Percentiles rank a stretch among this genome's conserved stretches.
These are phyloP conservation scores for Sporopachydermia lactativora DNA, from an alignment of 805 yeast species.

Conservation along the genomic window DNA sequence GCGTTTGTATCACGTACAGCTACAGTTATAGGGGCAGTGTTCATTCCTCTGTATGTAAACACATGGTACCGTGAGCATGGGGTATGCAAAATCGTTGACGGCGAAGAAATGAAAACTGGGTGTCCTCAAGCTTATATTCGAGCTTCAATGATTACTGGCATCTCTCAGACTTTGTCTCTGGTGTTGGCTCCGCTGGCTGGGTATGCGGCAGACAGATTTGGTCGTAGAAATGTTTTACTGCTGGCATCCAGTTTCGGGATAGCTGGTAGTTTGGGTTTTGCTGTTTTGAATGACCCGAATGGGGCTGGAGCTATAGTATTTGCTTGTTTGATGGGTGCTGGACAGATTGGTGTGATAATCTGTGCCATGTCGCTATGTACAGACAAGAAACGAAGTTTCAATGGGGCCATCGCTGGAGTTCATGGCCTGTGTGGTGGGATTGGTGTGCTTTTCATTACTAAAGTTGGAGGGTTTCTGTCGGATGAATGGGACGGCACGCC, in stretches of 20 bases:
- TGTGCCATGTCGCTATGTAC: slow-evolving; percentile 50
- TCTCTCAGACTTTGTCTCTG: slow-evolving; percentile 43
- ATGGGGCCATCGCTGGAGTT: slow-evolving; percentile 59
- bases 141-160: slow-evolving; percentile 57
- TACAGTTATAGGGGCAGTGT: slow-evolving; percentile 41
- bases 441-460: slow-evolving; percentile 47
- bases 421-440: slow-evolving; percentile 55
- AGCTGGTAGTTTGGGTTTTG: slow-evolving; percentile 27
- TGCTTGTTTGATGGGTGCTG: slow-evolving; percentile 36
- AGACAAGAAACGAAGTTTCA: slow-evolving; percentile 27
- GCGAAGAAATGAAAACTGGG: slow-evolving; percentile 19
- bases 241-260: slow-evolving; percentile 30
- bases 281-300: slow-evolving; percentile 21
- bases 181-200: slow-evolving; percentile 57
- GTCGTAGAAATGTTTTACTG: slow-evolving; percentile 23
- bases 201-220: slow-evolving; percentile 32
- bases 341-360: slow-evolving; percentile 49
- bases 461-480: slow-evolving; percentile 46
- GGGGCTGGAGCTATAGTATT: slow-evolving; percentile 22
- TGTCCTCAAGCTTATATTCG: slow-evolving; percentile 52
- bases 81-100: slow-evolving; percentile 23
- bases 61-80: slow-evolving; percentile 39
- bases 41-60: slow-evolving; percentile 50
- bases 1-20: slow-evolving; percentile 51
- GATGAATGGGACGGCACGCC: slow-evolving; percentile 47